phyloP scores from a whole-genome alignment of 495 filamentous ascomycete genomes.

The Barbatosphaeria neglecta region DNA sequence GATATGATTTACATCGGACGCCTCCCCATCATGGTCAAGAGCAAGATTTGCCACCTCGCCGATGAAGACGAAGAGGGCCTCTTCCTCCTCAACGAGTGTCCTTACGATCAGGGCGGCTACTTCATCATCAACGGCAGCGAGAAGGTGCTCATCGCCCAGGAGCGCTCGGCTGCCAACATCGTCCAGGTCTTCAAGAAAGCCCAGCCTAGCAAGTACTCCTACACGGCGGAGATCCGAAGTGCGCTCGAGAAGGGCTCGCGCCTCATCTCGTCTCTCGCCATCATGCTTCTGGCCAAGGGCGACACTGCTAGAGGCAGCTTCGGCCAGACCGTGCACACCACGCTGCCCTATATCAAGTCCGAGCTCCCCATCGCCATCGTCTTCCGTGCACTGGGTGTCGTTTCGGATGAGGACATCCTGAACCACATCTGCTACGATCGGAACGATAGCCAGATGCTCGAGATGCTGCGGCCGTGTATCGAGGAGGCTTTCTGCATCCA shows the following conservation, averaged over 20 bases:
- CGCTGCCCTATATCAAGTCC: conserved; percentile 82
- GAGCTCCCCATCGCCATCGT: conserved; percentile 91
- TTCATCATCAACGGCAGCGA: conserved; percentile 99
- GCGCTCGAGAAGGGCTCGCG: conserved; percentile 92
- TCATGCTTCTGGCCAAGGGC: conserved; percentile 79
- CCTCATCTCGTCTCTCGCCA: conserved; percentile 76
- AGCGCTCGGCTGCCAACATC: conserved; percentile 93
- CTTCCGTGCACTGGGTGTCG: conserved; percentile 89
- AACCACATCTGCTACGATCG: conserved; percentile 95
- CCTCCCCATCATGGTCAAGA: conserved; percentile 95
- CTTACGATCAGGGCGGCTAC: conserved; percentile 95
- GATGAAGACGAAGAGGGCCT: conserved; percentile 68
- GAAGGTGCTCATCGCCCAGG: conserved; percentile 96
- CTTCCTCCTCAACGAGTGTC: conserved; percentile 84
- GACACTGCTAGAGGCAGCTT: conserved; percentile 65
- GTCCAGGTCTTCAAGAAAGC: conserved; percentile 98
- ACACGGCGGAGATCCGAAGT: conserved; percentile 89
- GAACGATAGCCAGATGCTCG: conserved; percentile 91
- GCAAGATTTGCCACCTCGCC: conserved; percentile 79
- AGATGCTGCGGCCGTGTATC: conserved; percentile 92
- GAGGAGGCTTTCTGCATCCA: conserved; percentile 95
- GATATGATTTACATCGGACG: conserved; percentile 72
- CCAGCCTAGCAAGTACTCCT: conserved; percentile 73
- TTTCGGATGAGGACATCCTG: conserved; percentile 95
- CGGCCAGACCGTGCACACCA: conserved; percentile 78